Evolutionary conservation across 164 flowering plant species (phyloP), one percentile per base, ranked within the genome.

Genomic region (Chimonanthus praecox): DNA sequence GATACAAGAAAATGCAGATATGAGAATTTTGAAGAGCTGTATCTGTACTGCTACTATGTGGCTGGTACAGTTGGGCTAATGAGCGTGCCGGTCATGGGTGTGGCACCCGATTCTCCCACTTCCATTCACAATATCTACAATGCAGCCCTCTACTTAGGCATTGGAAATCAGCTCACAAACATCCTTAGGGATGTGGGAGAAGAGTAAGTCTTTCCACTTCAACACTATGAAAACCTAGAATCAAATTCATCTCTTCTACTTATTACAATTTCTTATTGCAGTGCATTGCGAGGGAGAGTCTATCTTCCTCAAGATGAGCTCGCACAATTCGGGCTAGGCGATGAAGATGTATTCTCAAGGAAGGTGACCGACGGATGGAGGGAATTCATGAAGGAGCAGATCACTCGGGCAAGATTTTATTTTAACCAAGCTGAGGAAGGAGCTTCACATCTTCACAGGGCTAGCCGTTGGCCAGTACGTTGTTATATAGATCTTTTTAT

Each of bases 301-400:
- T 92, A 90, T 78, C 97, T 92, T 72, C 94, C 97, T 15, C 94
- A 90, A 82, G 97, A 92, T 58, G 97, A 92, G 75, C 91, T 92
- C 0, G 84, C 83, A 0, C 86, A 86, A 71, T 87, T 83, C 60
- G 97, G 97, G 7, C 69, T 90, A 65, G 67, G 82, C 5, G 92
- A 92, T 65, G 81, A 85, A 49, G 91, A 92, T 77, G 84, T 92
- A 1, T 85, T 85, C 74, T 76, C 90, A 0, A 83, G 86, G 45
- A 86, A 78, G 71, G 91, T 89, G 4, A 85, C 80, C 0, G 84
- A 88, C 61, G 46, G 74, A 51, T 90, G 94, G 90, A 85, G 88
- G 72, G 85, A 81, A 69, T 92, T 92, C 87, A 92, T 89, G 92
- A 92, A 85, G 75, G 80, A 84, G 74, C 97, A 92, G 83, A 89